Percentiles rank a stretch among this genome's conserved stretches.
Evolutionary conservation across 495 filamentous ascomycete genomes (phyloP).

Genomic region (Lophiotrema nucula): DNA sequence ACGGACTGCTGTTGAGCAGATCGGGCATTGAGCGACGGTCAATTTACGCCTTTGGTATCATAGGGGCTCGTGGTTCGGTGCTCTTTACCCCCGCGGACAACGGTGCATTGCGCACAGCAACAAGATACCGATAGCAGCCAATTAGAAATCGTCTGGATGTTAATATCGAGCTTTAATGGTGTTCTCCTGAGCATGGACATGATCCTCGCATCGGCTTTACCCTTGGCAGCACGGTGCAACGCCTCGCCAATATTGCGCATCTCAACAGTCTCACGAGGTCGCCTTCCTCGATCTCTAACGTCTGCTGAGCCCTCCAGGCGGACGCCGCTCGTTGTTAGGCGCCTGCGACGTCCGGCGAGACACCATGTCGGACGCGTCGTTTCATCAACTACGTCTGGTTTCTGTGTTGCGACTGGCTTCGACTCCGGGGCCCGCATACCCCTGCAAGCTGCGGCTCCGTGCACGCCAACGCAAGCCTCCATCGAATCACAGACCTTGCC

Average conservation of each 20-base stretch:
- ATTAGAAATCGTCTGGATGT: not conserved
- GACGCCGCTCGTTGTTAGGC: constrained; percentile 1
- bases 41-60: constrained; percentile 3
- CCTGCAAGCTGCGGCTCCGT: constrained; percentile 17
- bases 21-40: not conserved
- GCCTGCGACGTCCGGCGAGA: constrained; percentile 29
- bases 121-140: not conserved
- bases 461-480: constrained; percentile 1
- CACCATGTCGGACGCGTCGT: constrained; percentile 13
- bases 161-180: constrained; percentile 5
- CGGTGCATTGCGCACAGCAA: constrained; percentile 8
- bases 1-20: not conserved
- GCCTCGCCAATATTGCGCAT: no score
- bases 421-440: constrained; percentile 14
- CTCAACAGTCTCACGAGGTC: not conserved
- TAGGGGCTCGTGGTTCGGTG: not conserved
- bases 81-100: no score
- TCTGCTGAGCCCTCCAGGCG: not conserved
- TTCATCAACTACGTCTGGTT: constrained; percentile 8
- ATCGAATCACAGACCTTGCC: constrained; percentile 22
- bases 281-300: not conserved
- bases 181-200: constrained; percentile 25
- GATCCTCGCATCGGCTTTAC: constrained; percentile 8
- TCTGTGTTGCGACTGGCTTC: constrained; percentile 16
- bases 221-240: constrained; percentile 1